These are phyloP conservation scores for Rubia peregrina DNA, from an alignment of 305 asterid genomes.

Conservation along the genomic window DNA sequence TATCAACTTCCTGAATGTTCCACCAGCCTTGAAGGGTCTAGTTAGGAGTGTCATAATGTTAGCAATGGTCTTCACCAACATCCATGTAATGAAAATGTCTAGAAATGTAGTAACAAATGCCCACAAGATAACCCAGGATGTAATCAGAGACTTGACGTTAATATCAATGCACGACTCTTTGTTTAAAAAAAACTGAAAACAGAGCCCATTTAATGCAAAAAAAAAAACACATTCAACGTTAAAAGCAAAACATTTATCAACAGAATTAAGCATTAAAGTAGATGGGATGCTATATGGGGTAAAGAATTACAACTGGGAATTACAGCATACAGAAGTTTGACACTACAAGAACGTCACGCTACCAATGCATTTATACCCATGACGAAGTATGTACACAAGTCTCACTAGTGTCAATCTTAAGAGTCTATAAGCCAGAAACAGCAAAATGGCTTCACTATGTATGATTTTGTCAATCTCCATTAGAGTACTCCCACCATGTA, in stretches of 20 bases:
- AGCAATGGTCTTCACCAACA: no score
- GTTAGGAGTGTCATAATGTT: no score
- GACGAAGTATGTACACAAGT: slow-evolving; percentile 1
- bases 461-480: slow-evolving; percentile 1
- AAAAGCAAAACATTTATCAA: background rate
- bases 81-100: no score
- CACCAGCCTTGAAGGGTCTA: no score
- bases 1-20: no score
- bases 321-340: background rate
- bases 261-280: background rate
- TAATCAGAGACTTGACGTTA: no score
- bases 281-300: background rate
- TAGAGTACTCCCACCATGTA: background rate
- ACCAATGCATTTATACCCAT: background rate
- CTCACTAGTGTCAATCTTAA: background rate
- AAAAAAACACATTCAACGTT: background rate
- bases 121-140: no score
- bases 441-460: background rate
- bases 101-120: no score
- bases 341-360: background rate
- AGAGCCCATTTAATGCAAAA: no score
- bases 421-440: background rate
- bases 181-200: no score
- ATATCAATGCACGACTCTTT: no score
- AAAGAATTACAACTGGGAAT: background rate